Conservation (phyloP, 2,329 filamentous ascomycete species). For the Orbilia quercus region DNA sequence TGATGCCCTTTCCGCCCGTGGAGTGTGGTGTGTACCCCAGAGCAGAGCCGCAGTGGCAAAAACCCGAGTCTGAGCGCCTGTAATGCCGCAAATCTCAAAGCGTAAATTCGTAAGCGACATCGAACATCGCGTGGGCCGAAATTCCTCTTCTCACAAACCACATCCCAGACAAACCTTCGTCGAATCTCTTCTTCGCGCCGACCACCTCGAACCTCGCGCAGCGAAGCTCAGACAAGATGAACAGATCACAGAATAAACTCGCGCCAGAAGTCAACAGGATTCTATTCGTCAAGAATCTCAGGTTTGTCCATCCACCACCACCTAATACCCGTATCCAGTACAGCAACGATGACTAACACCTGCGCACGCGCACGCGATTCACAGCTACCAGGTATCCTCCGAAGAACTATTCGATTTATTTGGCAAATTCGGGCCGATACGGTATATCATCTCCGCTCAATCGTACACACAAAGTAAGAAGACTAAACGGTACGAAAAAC, state of each 20-base stretch:
- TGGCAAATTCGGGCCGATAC: slow-evolving; percentile 94
- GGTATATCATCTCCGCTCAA: slow-evolving; percentile 71
- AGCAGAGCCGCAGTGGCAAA: not conserved
- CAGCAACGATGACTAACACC: slow-evolving; percentile 13
- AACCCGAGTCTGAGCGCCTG: slow-evolving; percentile 6
- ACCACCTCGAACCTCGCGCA: slow-evolving; percentile 11
- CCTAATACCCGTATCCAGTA: too few species aligned
- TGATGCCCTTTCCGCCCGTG: not conserved
- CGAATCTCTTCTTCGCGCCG: not conserved
- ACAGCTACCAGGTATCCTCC: slow-evolving; percentile 96
- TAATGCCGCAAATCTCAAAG: slow-evolving; percentile 8
- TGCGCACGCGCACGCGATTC: slow-evolving; percentile 63
- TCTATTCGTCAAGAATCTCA: slow-evolving; percentile 99
- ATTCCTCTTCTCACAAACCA: slow-evolving; percentile 23
- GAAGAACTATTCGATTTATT: slow-evolving; percentile 99
- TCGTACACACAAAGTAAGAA: not conserved
- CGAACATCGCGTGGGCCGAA: slow-evolving; percentile 37
- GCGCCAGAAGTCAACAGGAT: slow-evolving; percentile 99
- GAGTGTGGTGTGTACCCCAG: not conserved
- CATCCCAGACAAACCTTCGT: slow-evolving; percentile 9
- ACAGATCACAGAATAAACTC: slow-evolving; percentile 88
- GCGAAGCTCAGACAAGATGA: slow-evolving; percentile 78
- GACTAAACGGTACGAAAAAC: slow-evolving; percentile 32
- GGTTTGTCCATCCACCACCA: slow-evolving; percentile 74
- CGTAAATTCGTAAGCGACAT: slow-evolving; percentile 37